Evolutionary conservation across 2,329 filamentous ascomycete species (phyloP), one percentile per base, ranked within the genome.

Genomic region (Penicillium sp.): DNA sequence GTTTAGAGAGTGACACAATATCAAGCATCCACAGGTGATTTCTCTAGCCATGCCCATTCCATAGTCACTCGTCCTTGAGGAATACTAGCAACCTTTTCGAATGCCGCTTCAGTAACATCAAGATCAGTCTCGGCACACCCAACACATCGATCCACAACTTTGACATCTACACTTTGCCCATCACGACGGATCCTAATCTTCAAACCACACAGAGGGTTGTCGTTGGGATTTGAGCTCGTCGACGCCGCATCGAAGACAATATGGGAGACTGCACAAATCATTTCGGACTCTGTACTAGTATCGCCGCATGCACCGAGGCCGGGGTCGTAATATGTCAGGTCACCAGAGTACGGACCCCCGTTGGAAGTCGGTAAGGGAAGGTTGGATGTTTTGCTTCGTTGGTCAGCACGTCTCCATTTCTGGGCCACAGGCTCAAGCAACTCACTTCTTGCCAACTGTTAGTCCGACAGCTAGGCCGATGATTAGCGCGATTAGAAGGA

Each of bases 231-330:
- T 2, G 81, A 68, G 1, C 79, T 76, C 24, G 77, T 80, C 8
- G 72, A 71, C 1, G 78, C 78, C 0, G 84, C 80, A 70, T 92
- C 89, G 68, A 85, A 93, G 5, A 90, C 69, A n/a, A 80, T 68
- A 65, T 87, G 83, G 2, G 87, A 88, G 0, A 93, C 80, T 0
- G 90, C 84, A 35, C 84, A 87, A 41, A 93, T 83, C 55, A 81
- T 68, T 55, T 91, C 87, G 8, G 70, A 73, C 8, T 79, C 76
- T 1, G 69, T 73, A 52, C 83, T 85, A 1, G 74, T 79, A 31
- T 82, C 73, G 5, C 90, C 90, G 69, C 90, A 93, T 0, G 89
- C 86, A 13, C 90, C 90, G 4, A 90, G 79, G 0, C 73, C 83
- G 0, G 88, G 84, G 19, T 78, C 75, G 71, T 89, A 93, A 75